Evolutionary conservation across 345 rosid species (phyloP), one percentile per base, ranked within the genome.

Genomic region (Limnanthes douglasii): DNA sequence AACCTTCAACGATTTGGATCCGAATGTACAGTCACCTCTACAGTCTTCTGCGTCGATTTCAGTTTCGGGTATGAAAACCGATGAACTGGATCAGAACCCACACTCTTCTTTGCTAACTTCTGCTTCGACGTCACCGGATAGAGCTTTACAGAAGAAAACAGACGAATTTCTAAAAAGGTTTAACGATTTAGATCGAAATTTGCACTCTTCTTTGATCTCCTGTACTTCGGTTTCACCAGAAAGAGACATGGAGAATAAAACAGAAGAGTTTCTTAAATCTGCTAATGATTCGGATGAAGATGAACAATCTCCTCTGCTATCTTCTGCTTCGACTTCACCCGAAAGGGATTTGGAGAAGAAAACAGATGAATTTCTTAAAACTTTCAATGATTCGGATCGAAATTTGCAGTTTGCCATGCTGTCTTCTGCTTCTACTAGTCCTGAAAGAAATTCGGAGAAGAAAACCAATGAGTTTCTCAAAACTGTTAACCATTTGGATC

Each of bases 101-200:
- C 37, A 48, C 46, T 66, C 79, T 15, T 48, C 74, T 40, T 54
- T 60, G 51, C 43, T 48, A 24, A 53, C 61, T 10, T 56, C 69
- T 5, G 59, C 64, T 18, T 58, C 72, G 9, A 39, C 68, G 15
- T 72, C 86, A 25, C 79, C 93, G 11, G 72, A 42, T 3, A 58
- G 66, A 42, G 50, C 37, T 18, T 30, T 53, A 25, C 46, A 44
- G 16, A 31, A 41, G 23, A 53, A 35, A 15, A 34, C 41, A 7
- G 50, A 47, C 14, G 38, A 33, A 10, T 52, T 40, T 32, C 43
- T 36, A n/a, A 39, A 29, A 29, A 34, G 36, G 17, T 61, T 53
- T 24, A 32, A 48, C 11, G 56, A 33, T 48, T 50, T 60, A 18
- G 61, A 61, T 19, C 55, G 50, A 15, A 62, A 49, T 15, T 50